Percentiles rank a stretch among this genome's conserved stretches.
Conservation (phyloP, 176 grass and related monocot species). For the Cenchrus purpureus region DNA sequence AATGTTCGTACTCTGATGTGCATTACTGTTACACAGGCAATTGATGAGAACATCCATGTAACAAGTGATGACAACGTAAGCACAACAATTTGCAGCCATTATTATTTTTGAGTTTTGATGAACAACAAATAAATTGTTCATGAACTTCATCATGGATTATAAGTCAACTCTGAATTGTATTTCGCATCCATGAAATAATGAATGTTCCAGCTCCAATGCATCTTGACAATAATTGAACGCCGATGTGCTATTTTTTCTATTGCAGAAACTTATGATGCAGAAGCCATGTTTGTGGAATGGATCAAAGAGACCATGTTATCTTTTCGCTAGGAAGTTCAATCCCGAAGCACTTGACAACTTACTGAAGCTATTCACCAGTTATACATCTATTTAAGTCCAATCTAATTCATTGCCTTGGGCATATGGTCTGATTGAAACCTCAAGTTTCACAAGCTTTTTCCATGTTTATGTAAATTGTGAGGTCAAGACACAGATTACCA, state of each 20-base stretch:
- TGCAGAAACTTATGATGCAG: conserved; percentile 70
- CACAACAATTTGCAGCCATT: neutral
- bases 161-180: neutral
- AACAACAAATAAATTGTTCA: conserved; percentile 12
- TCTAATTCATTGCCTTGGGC: conserved; percentile 50
- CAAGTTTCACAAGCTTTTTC: neutral
- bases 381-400: conserved; percentile 68
- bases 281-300: conserved; percentile 93
- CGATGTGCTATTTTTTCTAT: conserved; percentile 3
- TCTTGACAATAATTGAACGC: neutral
- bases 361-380: conserved; percentile 82
- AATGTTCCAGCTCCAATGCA: conserved; percentile 14
- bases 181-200: neutral
- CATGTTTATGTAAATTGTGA: conserved; percentile 62
- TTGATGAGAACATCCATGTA: conserved; percentile 79
- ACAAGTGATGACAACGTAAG: conserved; percentile 92
- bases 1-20: conserved; percentile 23
- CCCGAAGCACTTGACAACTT: conserved; percentile 80
- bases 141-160: conserved; percentile 3
- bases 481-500: conserved; percentile 48
- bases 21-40: conserved; percentile 53
- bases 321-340: conserved; percentile 94
- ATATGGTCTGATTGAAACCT: conserved; percentile 17
- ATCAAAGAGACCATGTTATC: conserved; percentile 91
- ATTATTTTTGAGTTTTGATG: neutral